Conservation (phyloP, 2,329 filamentous ascomycete genomes). For the Lachnellula hyalina region DNA sequence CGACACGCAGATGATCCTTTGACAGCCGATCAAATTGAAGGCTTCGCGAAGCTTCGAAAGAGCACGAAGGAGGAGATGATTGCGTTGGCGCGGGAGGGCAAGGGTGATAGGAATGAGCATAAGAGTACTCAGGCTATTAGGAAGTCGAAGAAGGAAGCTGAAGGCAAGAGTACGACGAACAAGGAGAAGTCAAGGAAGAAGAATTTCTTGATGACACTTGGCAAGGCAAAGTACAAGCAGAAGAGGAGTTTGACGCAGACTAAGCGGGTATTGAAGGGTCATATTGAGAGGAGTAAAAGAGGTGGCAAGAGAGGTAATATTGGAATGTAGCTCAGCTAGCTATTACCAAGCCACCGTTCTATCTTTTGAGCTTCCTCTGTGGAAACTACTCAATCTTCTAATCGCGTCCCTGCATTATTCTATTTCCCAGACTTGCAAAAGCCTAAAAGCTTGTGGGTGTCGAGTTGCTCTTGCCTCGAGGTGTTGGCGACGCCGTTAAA, state of each 20-base stretch:
- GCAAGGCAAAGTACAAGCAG: conserved; percentile 92
- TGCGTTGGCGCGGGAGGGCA: conserved; percentile 75
- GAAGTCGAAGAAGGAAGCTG: conserved; percentile 78
- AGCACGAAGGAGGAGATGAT: conserved; percentile 85
- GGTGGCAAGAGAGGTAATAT: conserved; percentile 76
- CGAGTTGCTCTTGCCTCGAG: too few relatives aligned
- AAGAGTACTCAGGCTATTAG: conserved; percentile 79
- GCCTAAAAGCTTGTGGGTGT: too few relatives aligned
- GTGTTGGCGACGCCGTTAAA: too few relatives aligned
- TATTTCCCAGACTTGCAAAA: too few relatives aligned
- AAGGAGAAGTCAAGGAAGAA: conserved; percentile 95
- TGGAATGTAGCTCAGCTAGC: conserved; percentile 22
- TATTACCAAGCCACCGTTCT: neutral
- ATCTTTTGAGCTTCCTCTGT: neutral
- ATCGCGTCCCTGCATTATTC: neutral
- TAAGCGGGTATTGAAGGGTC: conserved; percentile 71
- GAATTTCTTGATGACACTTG: conserved; percentile 98
- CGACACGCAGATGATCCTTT: conserved; percentile 82
- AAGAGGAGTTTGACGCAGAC: conserved; percentile 90
- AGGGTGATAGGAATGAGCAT: conserved; percentile 72
- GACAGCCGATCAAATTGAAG: conserved; percentile 88
- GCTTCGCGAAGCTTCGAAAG: conserved; percentile 75
- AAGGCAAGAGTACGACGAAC: conserved; percentile 96
- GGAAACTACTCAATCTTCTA: neutral
- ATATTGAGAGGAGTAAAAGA: conserved; percentile 76